Base-by-base conservation (phyloP, 2,329 filamentous ascomycete species). In the Epichloe elymi region DNA sequence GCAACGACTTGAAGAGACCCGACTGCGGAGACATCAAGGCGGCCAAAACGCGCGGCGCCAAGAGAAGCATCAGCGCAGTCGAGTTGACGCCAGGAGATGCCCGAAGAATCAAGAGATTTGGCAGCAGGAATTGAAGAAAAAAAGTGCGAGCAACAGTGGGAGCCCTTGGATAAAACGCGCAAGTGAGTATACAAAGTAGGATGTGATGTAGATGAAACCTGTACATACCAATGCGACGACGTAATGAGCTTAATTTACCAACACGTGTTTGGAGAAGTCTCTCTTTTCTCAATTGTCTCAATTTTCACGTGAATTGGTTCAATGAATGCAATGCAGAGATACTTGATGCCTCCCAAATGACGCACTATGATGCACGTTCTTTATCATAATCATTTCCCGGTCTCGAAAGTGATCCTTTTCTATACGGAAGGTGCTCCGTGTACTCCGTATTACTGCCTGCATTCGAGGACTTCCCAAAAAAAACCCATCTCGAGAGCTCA, bases 21-120 rank as follows among this genome's bases (percentile, higher is more conserved):
- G 67, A 82, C 44, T 81, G 78, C 55, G 74, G 74, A 7, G 67
- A 78, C 48, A 67, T 78, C 40, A 64, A 68, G 48, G 67, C 72
- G 0, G 71, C 70, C 1, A 58, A 67, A 40, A 59, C 68, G 2
- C 61, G 65, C 7, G 46, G 56, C 1, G 56, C 48, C 23, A 36
- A 38, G 53, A 62, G 60, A 4, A 37, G 64, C 43, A 61, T 66
- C 35, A 67, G 64, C 40, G 76, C 76, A 1, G 70, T 78, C 3
- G 67, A 76, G 63, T 47, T 78, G 40, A 63, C 70, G 44, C 55
- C 56, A n/a, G 64, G 66, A 44, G 76, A 79, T 60, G 71, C 73
- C 3, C 51, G 57, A 30, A 72, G 71, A 59, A 68, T 71, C 10
- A 76, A 75, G 67, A 74, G 64, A 60, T 76, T 75, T 61, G 67